Conservation (phyloP, 2,329 filamentous ascomycete species). For the Alternaria brassicae region DNA sequence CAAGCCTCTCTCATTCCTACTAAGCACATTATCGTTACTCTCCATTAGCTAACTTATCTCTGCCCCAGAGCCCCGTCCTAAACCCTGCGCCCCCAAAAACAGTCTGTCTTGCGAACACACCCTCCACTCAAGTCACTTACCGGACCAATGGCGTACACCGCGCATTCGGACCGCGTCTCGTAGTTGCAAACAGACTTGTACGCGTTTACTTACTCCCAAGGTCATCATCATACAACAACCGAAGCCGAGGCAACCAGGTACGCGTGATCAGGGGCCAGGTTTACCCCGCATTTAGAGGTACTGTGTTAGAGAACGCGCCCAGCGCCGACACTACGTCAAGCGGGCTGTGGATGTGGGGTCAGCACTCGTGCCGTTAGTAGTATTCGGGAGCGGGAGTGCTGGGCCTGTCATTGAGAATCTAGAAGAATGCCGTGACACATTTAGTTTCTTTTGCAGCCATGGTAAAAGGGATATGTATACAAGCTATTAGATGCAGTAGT, state of each 20-base stretch:
- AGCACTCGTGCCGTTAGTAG: background rate
- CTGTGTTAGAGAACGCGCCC: background rate
- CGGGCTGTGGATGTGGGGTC: background rate
- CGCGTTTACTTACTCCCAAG: background rate
- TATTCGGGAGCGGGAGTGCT: background rate
- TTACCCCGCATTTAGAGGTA: constrained; percentile 15
- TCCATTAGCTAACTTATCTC: background rate
- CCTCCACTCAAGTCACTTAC: background rate
- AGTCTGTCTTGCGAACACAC: background rate
- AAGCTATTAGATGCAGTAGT: background rate
- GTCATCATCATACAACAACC: background rate
- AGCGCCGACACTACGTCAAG: background rate
- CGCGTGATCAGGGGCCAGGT: background rate
- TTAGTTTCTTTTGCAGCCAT: background rate
- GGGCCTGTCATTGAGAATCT: background rate
- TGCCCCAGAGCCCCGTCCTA: background rate
- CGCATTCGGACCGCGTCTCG: background rate
- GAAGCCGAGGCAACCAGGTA: background rate
- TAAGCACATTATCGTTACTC: background rate
- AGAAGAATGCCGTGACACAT: background rate
- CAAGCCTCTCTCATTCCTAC: background rate
- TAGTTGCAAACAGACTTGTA: background rate
- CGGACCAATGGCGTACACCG: background rate
- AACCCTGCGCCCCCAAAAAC: background rate
- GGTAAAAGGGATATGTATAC: background rate